These are phyloP conservation scores for Entomophthora muscae DNA, from an alignment of 371 early-diverging fungal genomes.

Conservation along the genomic window DNA sequence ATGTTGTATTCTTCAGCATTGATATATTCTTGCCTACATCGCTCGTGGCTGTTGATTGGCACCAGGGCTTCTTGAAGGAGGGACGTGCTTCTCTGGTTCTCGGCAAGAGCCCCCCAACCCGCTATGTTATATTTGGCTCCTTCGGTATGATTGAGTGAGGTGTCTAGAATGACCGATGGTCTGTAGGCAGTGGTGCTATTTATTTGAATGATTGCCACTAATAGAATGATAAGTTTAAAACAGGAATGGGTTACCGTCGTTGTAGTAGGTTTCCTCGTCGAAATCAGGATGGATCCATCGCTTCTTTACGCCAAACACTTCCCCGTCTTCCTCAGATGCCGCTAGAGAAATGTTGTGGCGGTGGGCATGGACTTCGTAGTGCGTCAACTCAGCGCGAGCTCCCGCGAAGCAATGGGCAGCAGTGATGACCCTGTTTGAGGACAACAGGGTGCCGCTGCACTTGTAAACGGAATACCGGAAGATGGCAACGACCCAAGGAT, in stretches of 20 bases:
- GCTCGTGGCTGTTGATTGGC: background rate
- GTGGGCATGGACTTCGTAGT: background rate
- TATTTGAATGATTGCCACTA: conserved; percentile 2
- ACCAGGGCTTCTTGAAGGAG: conserved; percentile 16
- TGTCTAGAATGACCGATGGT: background rate
- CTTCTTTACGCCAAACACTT: background rate
- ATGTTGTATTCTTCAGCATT: conserved; percentile 16
- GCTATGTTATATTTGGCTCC: conserved; percentile 16
- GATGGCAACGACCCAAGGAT: conserved; percentile 5
- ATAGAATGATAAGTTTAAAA: background rate
- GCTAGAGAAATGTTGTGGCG: background rate
- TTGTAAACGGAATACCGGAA: background rate
- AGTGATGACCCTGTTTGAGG: conserved; percentile 17
- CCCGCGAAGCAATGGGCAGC: conserved; percentile 24
- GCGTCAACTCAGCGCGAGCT: background rate
- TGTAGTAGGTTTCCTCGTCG: background rate
- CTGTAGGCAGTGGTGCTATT: background rate
- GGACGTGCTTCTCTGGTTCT: conserved; percentile 5
- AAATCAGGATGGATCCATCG: background rate
- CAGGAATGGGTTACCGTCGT: conserved; percentile 1
- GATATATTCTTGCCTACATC: conserved; percentile 15
- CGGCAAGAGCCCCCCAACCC: conserved; percentile 22
- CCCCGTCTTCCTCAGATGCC: background rate
- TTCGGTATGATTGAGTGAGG: conserved; percentile 4
- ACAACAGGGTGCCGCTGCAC: conserved; percentile 23